Evolutionary conservation across 805 yeast genomes (phyloP).

Genomic region (Suhomyces faveliae): DNA sequence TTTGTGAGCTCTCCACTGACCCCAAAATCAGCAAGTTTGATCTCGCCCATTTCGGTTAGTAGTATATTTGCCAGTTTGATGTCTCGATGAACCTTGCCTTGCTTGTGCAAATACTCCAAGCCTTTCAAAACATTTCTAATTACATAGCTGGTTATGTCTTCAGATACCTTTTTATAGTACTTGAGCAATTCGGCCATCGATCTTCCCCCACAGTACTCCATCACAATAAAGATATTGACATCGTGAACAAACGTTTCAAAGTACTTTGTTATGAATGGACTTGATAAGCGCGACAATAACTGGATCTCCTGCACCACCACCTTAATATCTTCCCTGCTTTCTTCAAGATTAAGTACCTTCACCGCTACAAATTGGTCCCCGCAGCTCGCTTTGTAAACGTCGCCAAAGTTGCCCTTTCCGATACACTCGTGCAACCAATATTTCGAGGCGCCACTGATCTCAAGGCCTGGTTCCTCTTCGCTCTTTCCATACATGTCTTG

Average conservation of each 20-base stretch:
- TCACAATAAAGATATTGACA: slow-evolving; percentile 77
- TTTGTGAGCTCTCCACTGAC: slow-evolving; percentile 78
- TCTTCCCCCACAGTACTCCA: slow-evolving; percentile 97
- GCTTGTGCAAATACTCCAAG: slow-evolving; percentile 69
- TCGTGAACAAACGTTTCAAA: slow-evolving; percentile 63
- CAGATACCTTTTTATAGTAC: slow-evolving; percentile 52
- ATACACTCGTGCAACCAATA: slow-evolving; percentile 51
- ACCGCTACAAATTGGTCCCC: slow-evolving; percentile 62
- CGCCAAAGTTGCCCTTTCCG: slow-evolving; percentile 86
- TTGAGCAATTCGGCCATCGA: slow-evolving; percentile 77
- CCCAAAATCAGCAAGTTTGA: slow-evolving; percentile 91
- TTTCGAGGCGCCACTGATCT: slow-evolving; percentile 3
- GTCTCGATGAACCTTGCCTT: slow-evolving; percentile 82
- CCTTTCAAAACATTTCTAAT: slow-evolving; percentile 67
- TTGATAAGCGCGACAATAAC: slow-evolving; percentile 63
- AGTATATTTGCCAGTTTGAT: slow-evolving; percentile 87
- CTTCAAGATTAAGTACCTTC: slow-evolving; percentile 82
- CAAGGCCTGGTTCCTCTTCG: not conserved
- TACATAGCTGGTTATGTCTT: slow-evolving; percentile 60
- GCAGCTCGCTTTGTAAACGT: slow-evolving; percentile 62
- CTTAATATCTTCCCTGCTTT: slow-evolving; percentile 70
- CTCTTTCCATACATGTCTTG: not conserved
- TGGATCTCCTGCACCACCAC: slow-evolving; percentile 74
- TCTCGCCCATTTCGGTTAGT: slow-evolving; percentile 62
- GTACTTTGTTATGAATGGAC: slow-evolving; percentile 63